Evolutionary conservation across 169 alveolate species (phyloP).

Genomic region (Eimeria falciformis): DNA sequence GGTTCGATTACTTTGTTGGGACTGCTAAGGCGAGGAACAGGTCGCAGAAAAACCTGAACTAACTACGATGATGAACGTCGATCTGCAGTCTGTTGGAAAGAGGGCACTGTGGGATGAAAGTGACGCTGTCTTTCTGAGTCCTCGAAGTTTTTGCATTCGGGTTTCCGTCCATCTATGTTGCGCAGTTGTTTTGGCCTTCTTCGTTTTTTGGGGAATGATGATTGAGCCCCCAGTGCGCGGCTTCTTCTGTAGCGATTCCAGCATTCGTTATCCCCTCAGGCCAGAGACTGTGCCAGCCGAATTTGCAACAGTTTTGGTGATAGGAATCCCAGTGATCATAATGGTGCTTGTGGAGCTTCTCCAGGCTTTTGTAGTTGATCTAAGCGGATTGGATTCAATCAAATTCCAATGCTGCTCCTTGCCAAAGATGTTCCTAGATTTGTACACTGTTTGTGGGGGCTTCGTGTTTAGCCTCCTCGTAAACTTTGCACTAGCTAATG

Average conservation of each 20-base stretch:
- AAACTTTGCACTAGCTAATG: slow-evolving; percentile 40
- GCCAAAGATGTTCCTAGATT: background rate
- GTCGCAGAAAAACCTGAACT: too few species aligned
- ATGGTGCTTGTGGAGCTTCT: slow-evolving; percentile 46
- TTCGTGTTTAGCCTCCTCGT: slow-evolving; percentile 62
- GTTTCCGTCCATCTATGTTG: slow-evolving; percentile 45
- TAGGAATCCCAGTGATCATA: slow-evolving; percentile 29
- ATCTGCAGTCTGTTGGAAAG: background rate
- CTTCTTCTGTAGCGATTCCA: slow-evolving; percentile 72
- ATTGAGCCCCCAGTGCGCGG: slow-evolving; percentile 60
- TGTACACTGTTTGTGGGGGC: slow-evolving; percentile 53
- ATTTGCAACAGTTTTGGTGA: slow-evolving; percentile 46
- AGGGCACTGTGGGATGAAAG: slow-evolving; percentile 16
- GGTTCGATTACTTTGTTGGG: too few species aligned
- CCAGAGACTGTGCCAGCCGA: slow-evolving; percentile 73
- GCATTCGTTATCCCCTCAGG: slow-evolving; percentile 73
- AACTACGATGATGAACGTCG: background rate
- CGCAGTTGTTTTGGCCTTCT: slow-evolving; percentile 38
- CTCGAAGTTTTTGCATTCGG: background rate
- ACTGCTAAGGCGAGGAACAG: too few species aligned
- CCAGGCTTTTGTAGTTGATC: slow-evolving; percentile 5
- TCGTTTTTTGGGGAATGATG: slow-evolving; percentile 17
- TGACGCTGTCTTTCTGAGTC: background rate
- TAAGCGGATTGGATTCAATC: background rate
- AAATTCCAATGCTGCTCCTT: slow-evolving; percentile 39